Base-by-base conservation (phyloP, 345 rosid species). In the Pistacia integerrima region DNA sequence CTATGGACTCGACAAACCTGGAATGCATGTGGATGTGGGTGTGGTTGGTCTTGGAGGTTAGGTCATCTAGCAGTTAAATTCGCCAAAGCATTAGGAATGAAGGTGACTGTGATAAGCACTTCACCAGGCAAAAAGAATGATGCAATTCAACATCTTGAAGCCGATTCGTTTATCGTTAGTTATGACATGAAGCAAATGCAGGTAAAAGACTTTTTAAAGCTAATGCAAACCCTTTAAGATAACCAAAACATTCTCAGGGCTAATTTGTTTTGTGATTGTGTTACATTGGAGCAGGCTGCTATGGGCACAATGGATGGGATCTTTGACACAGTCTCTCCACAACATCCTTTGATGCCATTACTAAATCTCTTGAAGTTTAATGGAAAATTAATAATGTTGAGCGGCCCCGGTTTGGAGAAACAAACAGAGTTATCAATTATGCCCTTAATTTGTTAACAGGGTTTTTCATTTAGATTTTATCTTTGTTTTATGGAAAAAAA, bases 341-440 rank as follows among this genome's bases (percentile, higher is more conserved):
- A 4, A 5, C 44, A 59, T 17, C 46, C 66, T 33, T 10, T 63
- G 2, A 30, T 33, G 66, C 66, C 66, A 13, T 33, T 63, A 63
- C 44, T 81, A 14, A 76, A 64, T 6, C 58, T 81, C 5, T 58
- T 84, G 57, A 81, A 77, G 41, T 16, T 77, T 7, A 72, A 78
- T 22, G 87, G 86, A 4, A 83, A 80, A 49, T 66, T 80, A 1
- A 51, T 80, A 36, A 33, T 80, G 64, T 52, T 71, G 28, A 73
- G 83, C 2, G 81, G 2, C 83, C 83, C 25, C 25, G 25, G 25
- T 25, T 25, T 25, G 25, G 25, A 25, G 25, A 25, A 22, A 25
- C 25, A 25, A 25, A 25, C 25, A 25, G 25, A 25, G 25, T 25
- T 25, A 25, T 25, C 25, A 25, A 25, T 25, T 25, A 25, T 25